A percentile compares a stretch with the other conserved stretches of the same genome.
Conservation (phyloP, 352 stramenopile species). For the Pythium dissotocum region DNA sequence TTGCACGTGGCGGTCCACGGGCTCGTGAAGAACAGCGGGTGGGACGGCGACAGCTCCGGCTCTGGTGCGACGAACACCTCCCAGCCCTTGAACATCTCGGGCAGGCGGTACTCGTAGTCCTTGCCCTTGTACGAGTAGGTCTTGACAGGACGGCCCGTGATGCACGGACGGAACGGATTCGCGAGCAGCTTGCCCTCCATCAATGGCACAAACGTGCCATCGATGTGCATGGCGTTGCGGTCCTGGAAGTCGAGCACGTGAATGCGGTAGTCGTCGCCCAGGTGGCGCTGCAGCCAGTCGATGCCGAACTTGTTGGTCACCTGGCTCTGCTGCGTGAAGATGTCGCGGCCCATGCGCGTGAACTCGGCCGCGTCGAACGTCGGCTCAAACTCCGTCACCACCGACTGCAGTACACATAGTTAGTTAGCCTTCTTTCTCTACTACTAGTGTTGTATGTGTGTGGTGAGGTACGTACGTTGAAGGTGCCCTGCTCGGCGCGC, state of each 20-base stretch:
- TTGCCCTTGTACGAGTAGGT: constrained; percentile 90
- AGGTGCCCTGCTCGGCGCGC: constrained; percentile 70
- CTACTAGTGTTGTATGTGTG: no score
- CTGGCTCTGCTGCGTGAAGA: constrained; percentile 91
- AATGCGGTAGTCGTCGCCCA: constrained; percentile 85
- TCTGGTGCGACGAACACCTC: constrained; percentile 88
- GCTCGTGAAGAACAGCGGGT: constrained; percentile 90
- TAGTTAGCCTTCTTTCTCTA: no score
- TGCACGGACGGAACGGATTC: constrained; percentile 87
- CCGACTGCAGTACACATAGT: constrained; percentile 37
- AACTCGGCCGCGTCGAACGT: constrained; percentile 91
- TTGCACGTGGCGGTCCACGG: constrained; percentile 92
- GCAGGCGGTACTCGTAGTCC: constrained; percentile 84
- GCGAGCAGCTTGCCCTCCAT: constrained; percentile 86
- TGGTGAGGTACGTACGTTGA: constrained; percentile 51
- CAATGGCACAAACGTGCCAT: constrained; percentile 87
- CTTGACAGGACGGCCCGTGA: constrained; percentile 83
- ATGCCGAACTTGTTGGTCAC: constrained; percentile 91
- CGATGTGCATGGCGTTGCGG: constrained; percentile 91
- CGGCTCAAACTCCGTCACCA: constrained; percentile 89
- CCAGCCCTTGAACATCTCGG: constrained; percentile 92
- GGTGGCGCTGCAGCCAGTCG: constrained; percentile 86
- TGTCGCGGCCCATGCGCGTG: constrained; percentile 88
- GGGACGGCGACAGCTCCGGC: constrained; percentile 70
- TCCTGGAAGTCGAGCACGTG: constrained; percentile 91